phyloP scores from a whole-genome alignment of 164 flowering plant species.

The Euptelea pleiosperma region DNA sequence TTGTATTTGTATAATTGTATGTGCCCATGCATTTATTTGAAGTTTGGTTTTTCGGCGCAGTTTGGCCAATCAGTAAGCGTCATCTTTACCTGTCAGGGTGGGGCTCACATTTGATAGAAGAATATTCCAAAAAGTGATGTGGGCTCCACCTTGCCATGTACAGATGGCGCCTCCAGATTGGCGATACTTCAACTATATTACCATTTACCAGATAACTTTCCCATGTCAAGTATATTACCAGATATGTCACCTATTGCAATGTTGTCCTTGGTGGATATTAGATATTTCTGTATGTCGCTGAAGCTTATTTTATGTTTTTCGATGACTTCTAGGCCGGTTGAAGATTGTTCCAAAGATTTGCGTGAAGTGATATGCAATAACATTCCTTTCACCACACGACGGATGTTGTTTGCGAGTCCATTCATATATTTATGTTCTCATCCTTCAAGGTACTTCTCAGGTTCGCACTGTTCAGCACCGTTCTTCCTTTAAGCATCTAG shows the following conservation, averaged over 20 bases:
- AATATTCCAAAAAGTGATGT: too few species aligned
- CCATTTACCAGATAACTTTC: too few species aligned
- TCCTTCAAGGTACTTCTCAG: slow-evolving; percentile 87
- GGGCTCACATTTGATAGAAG: too few species aligned
- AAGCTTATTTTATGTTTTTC: slow-evolving; percentile 3
- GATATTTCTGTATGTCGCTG: not conserved
- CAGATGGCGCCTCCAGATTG: too few species aligned
- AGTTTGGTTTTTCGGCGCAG: too few species aligned
- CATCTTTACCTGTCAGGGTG: too few species aligned
- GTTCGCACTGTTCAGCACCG: slow-evolving; percentile 45
- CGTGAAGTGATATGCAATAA: slow-evolving; percentile 21
- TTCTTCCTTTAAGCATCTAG: not conserved
- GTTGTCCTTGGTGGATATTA: not conserved
- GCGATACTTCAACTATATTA: too few species aligned
- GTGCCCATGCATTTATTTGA: too few species aligned
- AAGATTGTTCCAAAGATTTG: slow-evolving; percentile 29
- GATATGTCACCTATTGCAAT: too few species aligned
- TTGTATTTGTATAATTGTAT: too few species aligned
- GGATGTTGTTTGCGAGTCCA: slow-evolving; percentile 48
- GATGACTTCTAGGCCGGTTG: slow-evolving; percentile 22
- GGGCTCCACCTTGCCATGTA: too few species aligned
- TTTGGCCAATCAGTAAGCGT: too few species aligned
- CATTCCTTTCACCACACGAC: slow-evolving; percentile 42
- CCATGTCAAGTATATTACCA: not conserved
- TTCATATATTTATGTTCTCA: slow-evolving; percentile 33